phyloP scores from a whole-genome alignment of 2,329 filamentous ascomycete genomes.

The Beauveria sp. region DNA sequence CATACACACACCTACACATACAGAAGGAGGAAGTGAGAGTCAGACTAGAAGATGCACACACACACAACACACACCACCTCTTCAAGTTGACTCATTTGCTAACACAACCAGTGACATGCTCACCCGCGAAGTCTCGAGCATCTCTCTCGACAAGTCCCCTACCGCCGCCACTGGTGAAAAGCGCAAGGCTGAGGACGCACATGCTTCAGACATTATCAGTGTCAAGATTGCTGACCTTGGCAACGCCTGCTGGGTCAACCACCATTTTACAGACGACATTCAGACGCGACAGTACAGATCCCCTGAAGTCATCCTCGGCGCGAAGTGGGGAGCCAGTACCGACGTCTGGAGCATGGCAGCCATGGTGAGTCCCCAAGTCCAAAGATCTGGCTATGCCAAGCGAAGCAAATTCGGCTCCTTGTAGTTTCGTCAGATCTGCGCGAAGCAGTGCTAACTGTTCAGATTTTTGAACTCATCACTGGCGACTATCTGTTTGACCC shows the following conservation, averaged over 20 bases:
- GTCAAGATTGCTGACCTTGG: constrained; percentile 98
- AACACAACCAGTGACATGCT: constrained; percentile 62
- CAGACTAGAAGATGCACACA: neutral
- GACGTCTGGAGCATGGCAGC: constrained; percentile 99
- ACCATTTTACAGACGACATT: constrained; percentile 99
- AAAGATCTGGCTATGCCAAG: neutral
- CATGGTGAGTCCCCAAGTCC: constrained; percentile 60
- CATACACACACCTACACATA: neutral
- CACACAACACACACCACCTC: neutral
- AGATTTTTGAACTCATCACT: constrained; percentile 97
- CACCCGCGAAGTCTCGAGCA: constrained; percentile 87
- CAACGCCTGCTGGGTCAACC: constrained; percentile 97
- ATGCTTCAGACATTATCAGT: constrained; percentile 69
- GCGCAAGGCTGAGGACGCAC: constrained; percentile 50
- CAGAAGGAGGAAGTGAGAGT: neutral
- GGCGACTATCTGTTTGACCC: constrained; percentile 98
- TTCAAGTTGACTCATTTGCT: neutral
- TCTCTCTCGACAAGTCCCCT: constrained; percentile 74
- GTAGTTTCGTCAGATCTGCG: neutral
- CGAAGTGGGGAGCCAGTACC: constrained; percentile 98
- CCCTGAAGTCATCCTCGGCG: constrained; percentile 90
- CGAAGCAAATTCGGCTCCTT: too few species aligned
- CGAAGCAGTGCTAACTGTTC: neutral
- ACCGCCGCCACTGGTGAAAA: constrained; percentile 53
- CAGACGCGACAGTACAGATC: constrained; percentile 96